A percentile compares a stretch with the other conserved stretches of the same genome.
These are phyloP conservation scores for Rhodotorula sp. DNA, from an alignment of 1,284 basidiomycete species.

Conservation along the genomic window DNA sequence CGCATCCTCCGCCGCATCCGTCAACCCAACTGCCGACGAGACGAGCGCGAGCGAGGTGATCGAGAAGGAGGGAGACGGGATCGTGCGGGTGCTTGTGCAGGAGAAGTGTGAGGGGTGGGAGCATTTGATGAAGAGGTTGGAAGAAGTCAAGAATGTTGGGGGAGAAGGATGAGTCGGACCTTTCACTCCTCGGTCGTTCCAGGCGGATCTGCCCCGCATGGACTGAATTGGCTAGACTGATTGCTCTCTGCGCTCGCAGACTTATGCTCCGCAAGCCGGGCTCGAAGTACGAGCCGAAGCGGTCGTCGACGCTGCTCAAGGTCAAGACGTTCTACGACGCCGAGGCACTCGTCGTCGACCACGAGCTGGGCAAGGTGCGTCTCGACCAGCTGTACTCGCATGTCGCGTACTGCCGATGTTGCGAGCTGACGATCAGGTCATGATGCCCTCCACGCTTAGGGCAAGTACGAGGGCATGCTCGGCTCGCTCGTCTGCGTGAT, in stretches of 20 bases:
- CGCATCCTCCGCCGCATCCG: background rate
- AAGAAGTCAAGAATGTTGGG: slow-evolving; percentile 58
- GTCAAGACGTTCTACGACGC: slow-evolving; percentile 69
- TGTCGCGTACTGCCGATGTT: background rate
- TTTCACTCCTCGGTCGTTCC: no score
- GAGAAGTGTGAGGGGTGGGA: slow-evolving; percentile 54
- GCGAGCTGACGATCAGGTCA: background rate
- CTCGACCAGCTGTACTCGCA: background rate
- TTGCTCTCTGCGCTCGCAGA: slow-evolving; percentile 24
- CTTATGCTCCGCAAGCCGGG: slow-evolving; percentile 62
- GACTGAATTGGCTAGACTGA: no score
- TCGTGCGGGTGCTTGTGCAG: slow-evolving; percentile 59
- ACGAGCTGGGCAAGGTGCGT: slow-evolving; percentile 55
- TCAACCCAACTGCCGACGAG: background rate
- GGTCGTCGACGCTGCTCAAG: slow-evolving; percentile 60
- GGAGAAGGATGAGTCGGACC: slow-evolving; percentile 56
- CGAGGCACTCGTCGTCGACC: slow-evolving; percentile 62
- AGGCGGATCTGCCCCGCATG: no score
- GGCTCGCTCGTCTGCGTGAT: slow-evolving; percentile 63
- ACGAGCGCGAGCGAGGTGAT: slow-evolving; percentile 54
- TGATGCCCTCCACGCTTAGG: slow-evolving; percentile 36
- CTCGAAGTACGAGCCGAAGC: slow-evolving; percentile 57
- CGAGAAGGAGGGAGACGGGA: slow-evolving; percentile 55
- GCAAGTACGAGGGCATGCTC: slow-evolving; percentile 56
- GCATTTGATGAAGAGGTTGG: slow-evolving; percentile 59